Conservation (phyloP, 2,329 filamentous ascomycete species). For the Metarhizium album region DNA sequence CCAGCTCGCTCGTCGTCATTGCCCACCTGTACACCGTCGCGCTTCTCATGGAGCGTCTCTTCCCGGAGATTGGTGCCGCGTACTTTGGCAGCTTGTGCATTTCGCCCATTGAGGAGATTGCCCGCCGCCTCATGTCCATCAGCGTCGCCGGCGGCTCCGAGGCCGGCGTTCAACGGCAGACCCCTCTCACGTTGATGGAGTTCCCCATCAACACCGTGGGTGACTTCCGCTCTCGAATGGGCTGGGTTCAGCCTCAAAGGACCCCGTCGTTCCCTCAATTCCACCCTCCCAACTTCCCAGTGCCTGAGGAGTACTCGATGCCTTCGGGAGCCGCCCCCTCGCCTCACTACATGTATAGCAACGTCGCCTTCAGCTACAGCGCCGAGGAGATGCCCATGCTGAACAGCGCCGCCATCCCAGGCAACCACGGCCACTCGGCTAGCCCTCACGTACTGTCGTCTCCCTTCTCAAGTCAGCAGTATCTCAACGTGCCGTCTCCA, state of each 20-base stretch:
- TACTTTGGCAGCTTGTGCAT: conserved; percentile 78
- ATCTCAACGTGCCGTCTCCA: conserved; percentile 53
- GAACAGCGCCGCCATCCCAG: conserved; percentile 33
- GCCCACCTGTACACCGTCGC: conserved; percentile 88
- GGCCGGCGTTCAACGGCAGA: conserved; percentile 39
- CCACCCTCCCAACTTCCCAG: conserved; percentile 42
- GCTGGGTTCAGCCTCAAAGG: conserved; percentile 50
- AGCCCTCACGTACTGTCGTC: conserved; percentile 48
- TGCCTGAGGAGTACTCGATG: conserved; percentile 33
- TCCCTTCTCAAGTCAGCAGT: conserved; percentile 43
- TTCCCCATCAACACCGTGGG: conserved; percentile 59
- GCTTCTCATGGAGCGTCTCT: conserved; percentile 78
- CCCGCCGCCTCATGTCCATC: conserved; percentile 60
- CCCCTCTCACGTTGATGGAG: conserved; percentile 58
- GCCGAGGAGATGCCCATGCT: conserved; percentile 50
- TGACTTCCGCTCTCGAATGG: conserved; percentile 59
- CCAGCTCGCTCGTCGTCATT: conserved; percentile 70
- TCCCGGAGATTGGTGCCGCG: conserved; percentile 80
- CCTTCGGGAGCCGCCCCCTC: conserved; percentile 12
- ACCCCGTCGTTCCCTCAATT: conserved; percentile 53
- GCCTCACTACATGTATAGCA: conserved; percentile 41
- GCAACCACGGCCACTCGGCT: conserved; percentile 33
- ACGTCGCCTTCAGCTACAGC: conserved; percentile 52
- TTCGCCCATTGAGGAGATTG: conserved; percentile 76
- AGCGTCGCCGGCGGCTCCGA: conserved; percentile 48